Conservation (phyloP, 192 early-diverging fungal genomes). For the Umbelopsis sp. region DNA sequence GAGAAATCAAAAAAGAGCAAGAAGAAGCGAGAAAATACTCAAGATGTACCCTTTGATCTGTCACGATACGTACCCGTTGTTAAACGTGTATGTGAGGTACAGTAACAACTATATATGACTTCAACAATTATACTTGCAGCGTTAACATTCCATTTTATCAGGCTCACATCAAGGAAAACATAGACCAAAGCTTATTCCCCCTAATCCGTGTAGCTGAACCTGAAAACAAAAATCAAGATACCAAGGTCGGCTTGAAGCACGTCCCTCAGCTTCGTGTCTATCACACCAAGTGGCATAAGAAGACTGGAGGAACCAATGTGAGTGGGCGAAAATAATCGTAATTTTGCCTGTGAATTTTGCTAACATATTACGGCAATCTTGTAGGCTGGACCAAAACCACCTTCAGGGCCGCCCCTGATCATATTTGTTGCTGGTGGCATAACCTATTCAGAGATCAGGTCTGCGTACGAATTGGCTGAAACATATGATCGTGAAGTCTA, state of each 20-base stretch:
- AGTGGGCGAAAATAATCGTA: conserved; percentile 19
- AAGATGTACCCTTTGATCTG: conserved; percentile 73
- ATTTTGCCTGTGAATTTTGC: conserved; percentile 24
- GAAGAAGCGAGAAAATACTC: conserved; percentile 55
- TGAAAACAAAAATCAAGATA: conserved; percentile 34
- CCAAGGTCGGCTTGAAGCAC: conserved; percentile 20
- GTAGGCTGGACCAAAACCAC: conserved; percentile 40
- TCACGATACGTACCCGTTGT: conserved; percentile 78
- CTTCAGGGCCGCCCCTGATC: conserved; percentile 62
- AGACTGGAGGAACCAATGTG: conserved; percentile 30
- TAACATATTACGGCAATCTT: neutral
- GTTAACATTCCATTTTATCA: neutral
- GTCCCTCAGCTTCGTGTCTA: conserved; percentile 34
- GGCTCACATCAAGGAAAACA: conserved; percentile 53
- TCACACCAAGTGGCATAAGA: conserved; percentile 43
- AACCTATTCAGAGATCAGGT: conserved; percentile 76
- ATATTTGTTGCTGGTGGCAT: conserved; percentile 87
- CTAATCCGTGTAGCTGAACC: conserved; percentile 62
- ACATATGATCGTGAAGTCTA: conserved; percentile 66
- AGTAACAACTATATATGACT: neutral
- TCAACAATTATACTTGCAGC: neutral
- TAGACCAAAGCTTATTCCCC: conserved; percentile 67
- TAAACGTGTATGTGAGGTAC: conserved; percentile 68
- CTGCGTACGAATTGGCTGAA: conserved; percentile 65
- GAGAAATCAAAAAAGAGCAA: conserved; percentile 56